A percentile compares a stretch with the other conserved stretches of the same genome.
Conservation (phyloP, 768 basidiomycete genomes). For the Mrakia blollopis region DNA sequence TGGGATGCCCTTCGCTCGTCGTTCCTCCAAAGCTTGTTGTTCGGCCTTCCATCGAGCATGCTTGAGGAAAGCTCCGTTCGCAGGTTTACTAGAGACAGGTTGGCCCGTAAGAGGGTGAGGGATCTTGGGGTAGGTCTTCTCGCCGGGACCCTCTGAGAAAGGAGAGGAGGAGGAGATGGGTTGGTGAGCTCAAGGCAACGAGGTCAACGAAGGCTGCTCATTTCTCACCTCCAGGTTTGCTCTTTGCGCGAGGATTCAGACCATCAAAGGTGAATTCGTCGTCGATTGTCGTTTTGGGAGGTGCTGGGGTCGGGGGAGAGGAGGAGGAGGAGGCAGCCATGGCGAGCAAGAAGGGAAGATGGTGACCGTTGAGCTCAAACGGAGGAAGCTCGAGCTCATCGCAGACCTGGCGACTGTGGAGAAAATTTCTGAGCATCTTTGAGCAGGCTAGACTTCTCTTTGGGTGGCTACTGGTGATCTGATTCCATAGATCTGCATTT, state of each 20-base stretch:
- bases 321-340: not conserved
- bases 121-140: slow-evolving; percentile 22
- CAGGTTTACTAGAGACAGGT: slow-evolving; percentile 71
- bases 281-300: not conserved
- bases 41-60: slow-evolving; percentile 51
- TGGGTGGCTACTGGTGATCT: too few relatives aligned
- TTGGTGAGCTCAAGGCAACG: not conserved
- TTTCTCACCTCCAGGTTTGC: slow-evolving; percentile 19
- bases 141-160: slow-evolving; percentile 4
- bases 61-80: slow-evolving; percentile 80
- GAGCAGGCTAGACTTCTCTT: too few relatives aligned
- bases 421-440: too few relatives aligned
- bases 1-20: slow-evolving; percentile 60
- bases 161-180: not conserved
- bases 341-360: not conserved
- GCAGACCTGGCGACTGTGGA: too few relatives aligned
- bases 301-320: not conserved
- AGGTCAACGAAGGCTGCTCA: not conserved
- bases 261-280: slow-evolving; percentile 6
- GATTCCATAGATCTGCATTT: too few relatives aligned
- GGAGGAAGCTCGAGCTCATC: too few relatives aligned
- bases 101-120: slow-evolving; percentile 48
- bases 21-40: slow-evolving; percentile 49
- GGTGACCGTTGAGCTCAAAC: too few relatives aligned
- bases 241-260: slow-evolving; percentile 3